Percentiles rank a stretch among this genome's conserved stretches.
Conservation (phyloP, 495 filamentous ascomycete genomes). For the Achaetomiella virescens region DNA sequence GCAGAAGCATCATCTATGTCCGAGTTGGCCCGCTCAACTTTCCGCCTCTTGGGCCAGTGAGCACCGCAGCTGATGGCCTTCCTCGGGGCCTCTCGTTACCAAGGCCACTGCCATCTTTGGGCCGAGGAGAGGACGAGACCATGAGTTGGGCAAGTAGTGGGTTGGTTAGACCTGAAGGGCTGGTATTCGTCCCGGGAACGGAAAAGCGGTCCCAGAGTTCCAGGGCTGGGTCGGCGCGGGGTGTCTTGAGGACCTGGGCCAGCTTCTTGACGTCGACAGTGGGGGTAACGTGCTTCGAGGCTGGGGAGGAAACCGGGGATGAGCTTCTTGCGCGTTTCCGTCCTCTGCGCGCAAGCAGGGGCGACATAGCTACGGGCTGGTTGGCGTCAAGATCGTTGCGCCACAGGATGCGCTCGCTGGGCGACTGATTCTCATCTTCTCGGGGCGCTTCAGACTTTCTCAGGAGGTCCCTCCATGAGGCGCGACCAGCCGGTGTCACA, state of each 20-base stretch:
- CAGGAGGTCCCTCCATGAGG: constrained; percentile 76
- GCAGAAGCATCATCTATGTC: constrained; percentile 10
- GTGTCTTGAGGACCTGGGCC: constrained; percentile 58
- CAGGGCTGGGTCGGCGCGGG: constrained; percentile 71
- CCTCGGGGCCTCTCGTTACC: constrained; percentile 51
- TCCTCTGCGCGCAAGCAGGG: constrained; percentile 42
- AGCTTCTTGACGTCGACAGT: constrained; percentile 44
- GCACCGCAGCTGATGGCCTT: constrained; percentile 69
- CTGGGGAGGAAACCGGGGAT: constrained; percentile 68
- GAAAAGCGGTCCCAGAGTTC: constrained; percentile 85
- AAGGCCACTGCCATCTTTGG: constrained; percentile 38
- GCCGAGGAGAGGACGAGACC: constrained; percentile 62
- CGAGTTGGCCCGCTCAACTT: constrained; percentile 29
- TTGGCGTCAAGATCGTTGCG: constrained; percentile 28
- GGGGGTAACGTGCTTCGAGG: constrained; percentile 26
- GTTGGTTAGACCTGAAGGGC: constrained; percentile 35
- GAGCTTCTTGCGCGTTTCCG: constrained; percentile 75
- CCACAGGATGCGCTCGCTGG: constrained; percentile 40
- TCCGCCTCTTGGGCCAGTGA: constrained; percentile 58
- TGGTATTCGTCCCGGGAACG: constrained; percentile 27
- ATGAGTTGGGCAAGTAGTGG: constrained; percentile 57
- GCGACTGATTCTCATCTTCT: constrained; percentile 36
- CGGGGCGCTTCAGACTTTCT: constrained; percentile 52
- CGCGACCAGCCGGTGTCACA: constrained; percentile 66
- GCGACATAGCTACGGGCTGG: constrained; percentile 41